Evolutionary conservation across 1,139 yeast genomes (phyloP).

Genomic region (Saccharomyces hybrid): DNA sequence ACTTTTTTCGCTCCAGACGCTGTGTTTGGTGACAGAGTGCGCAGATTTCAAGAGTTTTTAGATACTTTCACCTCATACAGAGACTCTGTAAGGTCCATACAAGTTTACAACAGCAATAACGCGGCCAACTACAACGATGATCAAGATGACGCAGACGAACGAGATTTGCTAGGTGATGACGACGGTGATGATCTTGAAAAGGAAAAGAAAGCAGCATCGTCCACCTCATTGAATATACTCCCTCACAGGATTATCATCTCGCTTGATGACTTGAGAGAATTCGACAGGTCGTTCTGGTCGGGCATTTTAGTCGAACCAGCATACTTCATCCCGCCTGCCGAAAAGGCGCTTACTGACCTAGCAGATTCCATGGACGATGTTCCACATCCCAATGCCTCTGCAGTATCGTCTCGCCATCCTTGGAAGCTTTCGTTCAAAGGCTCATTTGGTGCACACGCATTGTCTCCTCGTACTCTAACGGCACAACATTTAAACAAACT

Average conservation of each 20-base stretch:
- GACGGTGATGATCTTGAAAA: slow-evolving; percentile 5
- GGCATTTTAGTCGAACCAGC: slow-evolving; percentile 75
- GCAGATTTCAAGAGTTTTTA: slow-evolving; percentile 82
- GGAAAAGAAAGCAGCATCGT: slow-evolving; percentile 4
- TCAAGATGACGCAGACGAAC: slow-evolving; percentile 7
- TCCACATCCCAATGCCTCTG: slow-evolving; percentile 9
- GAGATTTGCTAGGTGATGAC: slow-evolving; percentile 39
- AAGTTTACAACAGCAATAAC: slow-evolving; percentile 20
- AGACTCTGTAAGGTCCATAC: slow-evolving; percentile 51
- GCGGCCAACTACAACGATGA: slow-evolving; percentile 8
- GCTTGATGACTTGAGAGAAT: slow-evolving; percentile 81
- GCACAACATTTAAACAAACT: slow-evolving; percentile 70
- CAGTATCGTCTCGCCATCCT: slow-evolving; percentile 11
- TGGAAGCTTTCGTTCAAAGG: slow-evolving; percentile 69
- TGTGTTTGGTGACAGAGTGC: slow-evolving; percentile 67
- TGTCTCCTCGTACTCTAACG: slow-evolving; percentile 81
- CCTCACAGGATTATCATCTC: slow-evolving; percentile 65
- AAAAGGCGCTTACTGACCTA: slow-evolving; percentile 77
- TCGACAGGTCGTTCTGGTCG: slow-evolving; percentile 68
- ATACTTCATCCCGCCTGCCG: slow-evolving; percentile 83
- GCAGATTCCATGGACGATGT: slow-evolving; percentile 58
- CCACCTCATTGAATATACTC: slow-evolving; percentile 36
- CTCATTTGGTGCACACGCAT: slow-evolving; percentile 80
- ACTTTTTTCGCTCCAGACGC: slow-evolving; percentile 34
- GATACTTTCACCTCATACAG: slow-evolving; percentile 60